These are phyloP conservation scores for Fusarium austroafricanum DNA, from an alignment of 2,329 filamentous ascomycete species.

Conservation along the genomic window DNA sequence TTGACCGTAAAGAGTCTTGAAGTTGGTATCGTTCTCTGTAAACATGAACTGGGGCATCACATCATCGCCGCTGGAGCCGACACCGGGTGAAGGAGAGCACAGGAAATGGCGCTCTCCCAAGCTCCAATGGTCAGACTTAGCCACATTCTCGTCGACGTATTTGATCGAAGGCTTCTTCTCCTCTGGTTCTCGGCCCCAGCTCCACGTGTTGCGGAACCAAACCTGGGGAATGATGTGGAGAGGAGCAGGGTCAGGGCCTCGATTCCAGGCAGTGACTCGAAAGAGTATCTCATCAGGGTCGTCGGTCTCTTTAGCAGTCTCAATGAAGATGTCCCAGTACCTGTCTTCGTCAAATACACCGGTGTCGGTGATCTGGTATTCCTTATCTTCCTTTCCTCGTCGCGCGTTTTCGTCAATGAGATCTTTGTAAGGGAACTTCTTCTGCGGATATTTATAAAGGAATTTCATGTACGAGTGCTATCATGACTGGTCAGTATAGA, in stretches of 20 bases:
- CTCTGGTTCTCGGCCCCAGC: slow-evolving; percentile 83
- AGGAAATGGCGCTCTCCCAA: slow-evolving; percentile 87
- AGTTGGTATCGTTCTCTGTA: slow-evolving; percentile 96
- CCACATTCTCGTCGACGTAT: slow-evolving; percentile 72
- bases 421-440: slow-evolving; percentile 90
- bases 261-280: slow-evolving; percentile 95
- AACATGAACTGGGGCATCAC: slow-evolving; percentile 88
- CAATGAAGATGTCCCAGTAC: slow-evolving; percentile 98
- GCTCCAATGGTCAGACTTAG: slow-evolving; percentile 81
- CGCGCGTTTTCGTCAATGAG: slow-evolving; percentile 85
- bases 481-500: slow-evolving; percentile 26
- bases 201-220: slow-evolving; percentile 98
- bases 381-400: slow-evolving; percentile 79
- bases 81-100: slow-evolving; percentile 89
- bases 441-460: slow-evolving; percentile 96
- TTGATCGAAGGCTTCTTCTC: slow-evolving; percentile 85
- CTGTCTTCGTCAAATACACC: slow-evolving; percentile 87
- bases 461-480: slow-evolving; percentile 99
- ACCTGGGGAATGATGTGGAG: slow-evolving; percentile 94
- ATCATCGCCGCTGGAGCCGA: slow-evolving; percentile 81
- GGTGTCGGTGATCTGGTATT: slow-evolving; percentile 94
- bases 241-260: slow-evolving; percentile 88
- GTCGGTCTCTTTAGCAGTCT: slow-evolving; percentile 93
- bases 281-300: slow-evolving; percentile 93
- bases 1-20: slow-evolving; percentile 78